Base-by-base conservation (phyloP, 2,329 filamentous ascomycete species). In the Trichophyton rubrum region DNA sequence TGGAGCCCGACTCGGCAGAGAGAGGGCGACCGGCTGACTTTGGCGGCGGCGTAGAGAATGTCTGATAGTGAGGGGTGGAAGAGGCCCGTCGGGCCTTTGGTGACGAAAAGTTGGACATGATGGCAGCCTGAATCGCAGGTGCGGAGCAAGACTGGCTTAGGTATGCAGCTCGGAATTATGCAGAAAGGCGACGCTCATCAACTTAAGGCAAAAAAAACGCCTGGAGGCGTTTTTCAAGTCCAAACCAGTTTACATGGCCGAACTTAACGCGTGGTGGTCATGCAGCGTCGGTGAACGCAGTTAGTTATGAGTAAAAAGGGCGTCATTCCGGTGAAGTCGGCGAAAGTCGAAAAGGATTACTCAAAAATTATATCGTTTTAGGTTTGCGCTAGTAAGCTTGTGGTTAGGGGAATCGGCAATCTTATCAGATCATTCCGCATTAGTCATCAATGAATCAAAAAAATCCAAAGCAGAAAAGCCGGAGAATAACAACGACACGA, bases 21-120 rank as follows among this genome's bases (percentile, higher is more conserved):
- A 74, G 72, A 11, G 76, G 76, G 61, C 73, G 71, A 9, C 76
- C 75, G 60, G 75, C 72, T 60, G 75, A 77, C 60, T 74, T 77
- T n/a, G 76, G 76, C 27, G 75, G 72, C 38, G 76, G 74, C 30
- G 75, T 77, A 58, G 74, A 72, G 62, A 78, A 78, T n/a, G 76
- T 78, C 64, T 78, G 75, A 65, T 78, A 78, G 56, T 77, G 74
- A 57, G 75, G 72, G 2, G 74, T 77, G 13, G 62, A 63, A 9
- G 62, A 61, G 43, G 43, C 58, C 49, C 62, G 62, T 17, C 62
- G 35, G 40, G 13, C 40, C 27, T 33, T 59, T 38, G 24, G 62
- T 43, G 55, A 35, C 20, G 33, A 38, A 35, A 33, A 41, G 35
- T 15, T 57, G 17, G 55, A 57, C 55, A 57, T 57, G 35, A 15